A percentile compares a stretch with the other conserved stretches of the same genome.
Evolutionary conservation across 2,329 filamentous ascomycete species (phyloP).

Genomic region (Pseudogymnoascus sp.): DNA sequence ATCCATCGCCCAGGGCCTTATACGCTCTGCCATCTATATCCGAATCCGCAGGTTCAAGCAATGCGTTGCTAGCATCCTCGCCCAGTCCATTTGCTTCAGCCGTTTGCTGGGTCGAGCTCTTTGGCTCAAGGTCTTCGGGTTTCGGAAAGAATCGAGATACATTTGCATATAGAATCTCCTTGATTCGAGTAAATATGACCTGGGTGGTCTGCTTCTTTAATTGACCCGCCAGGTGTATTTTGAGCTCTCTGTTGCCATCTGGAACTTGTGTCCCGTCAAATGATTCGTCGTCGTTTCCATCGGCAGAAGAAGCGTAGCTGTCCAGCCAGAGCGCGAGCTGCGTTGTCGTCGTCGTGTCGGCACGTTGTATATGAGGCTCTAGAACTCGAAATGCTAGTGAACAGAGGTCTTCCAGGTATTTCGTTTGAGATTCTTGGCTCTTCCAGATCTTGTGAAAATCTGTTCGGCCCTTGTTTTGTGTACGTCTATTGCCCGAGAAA

Average conservation of each 20-base stretch:
- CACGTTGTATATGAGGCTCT: neutral
- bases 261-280: constrained; percentile 55
- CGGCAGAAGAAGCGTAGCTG: constrained; percentile 14
- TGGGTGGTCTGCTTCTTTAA: constrained; percentile 52
- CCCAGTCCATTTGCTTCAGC: neutral
- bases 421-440: neutral
- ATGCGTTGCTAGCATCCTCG: neutral
- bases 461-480: neutral
- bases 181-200: constrained; percentile 14
- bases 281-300: constrained; percentile 21
- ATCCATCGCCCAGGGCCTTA: constrained; percentile 9
- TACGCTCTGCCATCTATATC: constrained; percentile 11
- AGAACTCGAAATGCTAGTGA: neutral
- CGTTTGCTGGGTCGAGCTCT: neutral
- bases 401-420: constrained; percentile 4
- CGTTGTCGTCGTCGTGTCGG: neutral
- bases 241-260: constrained; percentile 59
- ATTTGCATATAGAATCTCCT: constrained; percentile 37
- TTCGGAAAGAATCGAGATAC: constrained; percentile 35
- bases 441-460: constrained; percentile 8
- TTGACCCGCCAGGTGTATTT: constrained; percentile 54
- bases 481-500: neutral
- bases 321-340: constrained; percentile 8
- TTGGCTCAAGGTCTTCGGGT: constrained; percentile 9
- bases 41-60: constrained; percentile 7